Evolutionary conservation across 164 flowering plant species (phyloP).

Genomic region (Cinnamomum chago): DNA sequence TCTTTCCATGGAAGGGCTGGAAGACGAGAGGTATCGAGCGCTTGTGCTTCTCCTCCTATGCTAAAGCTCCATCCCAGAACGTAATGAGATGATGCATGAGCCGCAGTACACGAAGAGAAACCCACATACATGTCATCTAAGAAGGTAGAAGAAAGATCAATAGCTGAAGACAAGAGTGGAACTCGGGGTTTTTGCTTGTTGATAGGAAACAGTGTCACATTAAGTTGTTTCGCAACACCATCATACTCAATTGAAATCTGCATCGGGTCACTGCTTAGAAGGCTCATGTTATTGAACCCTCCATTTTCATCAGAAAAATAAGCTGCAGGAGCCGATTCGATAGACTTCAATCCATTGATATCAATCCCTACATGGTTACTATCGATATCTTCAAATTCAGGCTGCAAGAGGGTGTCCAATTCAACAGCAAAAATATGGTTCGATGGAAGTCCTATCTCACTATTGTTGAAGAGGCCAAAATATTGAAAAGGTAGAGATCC

Average conservation of each 20-base stretch:
- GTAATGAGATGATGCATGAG: slow-evolving; percentile 53
- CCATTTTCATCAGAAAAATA: slow-evolving; percentile 1
- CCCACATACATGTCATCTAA: slow-evolving; percentile 50
- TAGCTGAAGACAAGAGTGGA: slow-evolving; percentile 33
- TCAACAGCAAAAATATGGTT: slow-evolving; percentile 13
- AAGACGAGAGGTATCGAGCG: slow-evolving; percentile 35
- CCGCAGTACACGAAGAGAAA: slow-evolving; percentile 61
- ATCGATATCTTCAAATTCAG: slow-evolving; percentile 5
- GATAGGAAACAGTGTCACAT: slow-evolving; percentile 26
- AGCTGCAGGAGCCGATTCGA: not conserved
- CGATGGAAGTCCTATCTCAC: not conserved
- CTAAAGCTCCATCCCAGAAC: slow-evolving; percentile 60
- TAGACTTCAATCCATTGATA: slow-evolving; percentile 7
- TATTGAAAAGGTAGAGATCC: not conserved
- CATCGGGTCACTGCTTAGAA: slow-evolving; percentile 7
- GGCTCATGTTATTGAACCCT: not conserved
- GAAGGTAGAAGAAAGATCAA: slow-evolving; percentile 48
- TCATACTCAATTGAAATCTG: slow-evolving; percentile 26
- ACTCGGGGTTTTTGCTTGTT: slow-evolving; percentile 29
- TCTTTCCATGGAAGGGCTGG: slow-evolving; percentile 33
- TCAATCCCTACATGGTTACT: slow-evolving; percentile 17
- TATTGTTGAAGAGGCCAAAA: slow-evolving; percentile 10
- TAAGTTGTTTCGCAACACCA: slow-evolving; percentile 6
- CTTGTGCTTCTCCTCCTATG: slow-evolving; percentile 33
- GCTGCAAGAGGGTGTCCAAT: slow-evolving; percentile 5